Evolutionary conservation across 2,329 filamentous ascomycete genomes (phyloP).

Genomic region (Exophiala bonariae): DNA sequence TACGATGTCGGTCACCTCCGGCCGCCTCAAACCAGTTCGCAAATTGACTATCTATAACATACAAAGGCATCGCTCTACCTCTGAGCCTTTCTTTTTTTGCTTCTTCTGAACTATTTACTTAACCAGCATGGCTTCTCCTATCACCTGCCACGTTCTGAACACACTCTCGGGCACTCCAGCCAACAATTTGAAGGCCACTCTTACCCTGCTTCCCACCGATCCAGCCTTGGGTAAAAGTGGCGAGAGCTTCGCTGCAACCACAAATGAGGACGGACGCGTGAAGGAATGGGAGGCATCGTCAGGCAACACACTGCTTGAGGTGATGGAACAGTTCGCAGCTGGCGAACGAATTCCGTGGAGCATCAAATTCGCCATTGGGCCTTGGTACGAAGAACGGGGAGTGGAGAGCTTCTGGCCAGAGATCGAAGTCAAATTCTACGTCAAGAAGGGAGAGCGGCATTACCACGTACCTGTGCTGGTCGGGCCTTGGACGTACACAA

Average conservation of each 20-base stretch:
- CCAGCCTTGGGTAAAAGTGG: slow-evolving; percentile 21
- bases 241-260: slow-evolving; percentile 39
- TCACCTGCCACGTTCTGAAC: slow-evolving; percentile 53
- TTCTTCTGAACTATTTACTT: not conserved
- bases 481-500: slow-evolving; percentile 53
- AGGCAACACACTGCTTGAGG: slow-evolving; percentile 23
- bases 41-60: not conserved
- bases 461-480: slow-evolving; percentile 53
- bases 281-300: slow-evolving; percentile 40
- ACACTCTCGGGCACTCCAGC: slow-evolving; percentile 46
- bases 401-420: slow-evolving; percentile 52
- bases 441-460: slow-evolving; percentile 48
- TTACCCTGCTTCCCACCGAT: slow-evolving; percentile 59
- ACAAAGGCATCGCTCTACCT: not conserved
- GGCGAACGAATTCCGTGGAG: slow-evolving; percentile 46
- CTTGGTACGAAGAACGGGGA: slow-evolving; percentile 49
- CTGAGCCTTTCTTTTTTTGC: slow-evolving; percentile 2
- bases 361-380: slow-evolving; percentile 46
- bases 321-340: slow-evolving; percentile 25
- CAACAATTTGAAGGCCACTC: slow-evolving; percentile 48
- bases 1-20: slow-evolving; percentile 14
- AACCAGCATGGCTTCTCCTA: slow-evolving; percentile 34
- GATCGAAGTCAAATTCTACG: slow-evolving; percentile 52
- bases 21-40: not conserved
- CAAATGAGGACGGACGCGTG: slow-evolving; percentile 48